Evolutionary conservation across 2,329 filamentous ascomycete species (phyloP).

Genomic region (Talaromyces sp.): DNA sequence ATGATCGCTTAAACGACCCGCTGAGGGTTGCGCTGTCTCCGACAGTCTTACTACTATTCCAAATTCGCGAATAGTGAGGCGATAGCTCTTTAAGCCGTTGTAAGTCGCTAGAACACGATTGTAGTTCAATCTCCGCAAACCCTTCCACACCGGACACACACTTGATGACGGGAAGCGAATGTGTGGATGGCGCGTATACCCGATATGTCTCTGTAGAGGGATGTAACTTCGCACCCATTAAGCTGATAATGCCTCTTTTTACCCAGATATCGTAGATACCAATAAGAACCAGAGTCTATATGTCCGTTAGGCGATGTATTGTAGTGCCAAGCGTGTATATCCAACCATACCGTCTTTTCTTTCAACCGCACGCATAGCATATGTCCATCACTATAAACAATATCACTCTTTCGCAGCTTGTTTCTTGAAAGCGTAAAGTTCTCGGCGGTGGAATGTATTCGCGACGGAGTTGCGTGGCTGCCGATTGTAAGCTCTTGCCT

Average conservation of each 20-base stretch:
- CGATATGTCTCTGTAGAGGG: conserved; percentile 43
- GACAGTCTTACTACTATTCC: conserved; percentile 40
- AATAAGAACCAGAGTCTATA: conserved; percentile 41
- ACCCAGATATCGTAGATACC: conserved; percentile 59
- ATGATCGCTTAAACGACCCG: conserved; percentile 33
- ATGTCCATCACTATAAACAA: conserved; percentile 37
- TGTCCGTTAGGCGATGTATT: neutral
- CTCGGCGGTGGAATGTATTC: conserved; percentile 29
- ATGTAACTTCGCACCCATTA: conserved; percentile 58
- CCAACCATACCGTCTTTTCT: conserved; percentile 34
- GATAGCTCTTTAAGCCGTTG: conserved; percentile 46
- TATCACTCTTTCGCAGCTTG: conserved; percentile 34
- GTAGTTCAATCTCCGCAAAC: conserved; percentile 48
- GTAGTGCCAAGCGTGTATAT: neutral
- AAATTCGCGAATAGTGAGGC: conserved; percentile 53
- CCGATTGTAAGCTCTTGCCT: conserved; percentile 19
- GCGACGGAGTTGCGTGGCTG: conserved; percentile 33
- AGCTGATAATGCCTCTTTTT: conserved; percentile 52
- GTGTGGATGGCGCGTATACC: conserved; percentile 55
- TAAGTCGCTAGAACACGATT: conserved; percentile 45
- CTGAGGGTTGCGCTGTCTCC: conserved; percentile 34
- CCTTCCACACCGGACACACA: conserved; percentile 40
- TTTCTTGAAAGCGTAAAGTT: conserved; percentile 41
- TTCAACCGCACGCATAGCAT: conserved; percentile 39
- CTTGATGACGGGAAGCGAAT: conserved; percentile 54